Evolutionary conservation across 2,329 filamentous ascomycete genomes (phyloP), one percentile per base, ranked within the genome.

Genomic region (Colletotrichum gloeosporioides): DNA sequence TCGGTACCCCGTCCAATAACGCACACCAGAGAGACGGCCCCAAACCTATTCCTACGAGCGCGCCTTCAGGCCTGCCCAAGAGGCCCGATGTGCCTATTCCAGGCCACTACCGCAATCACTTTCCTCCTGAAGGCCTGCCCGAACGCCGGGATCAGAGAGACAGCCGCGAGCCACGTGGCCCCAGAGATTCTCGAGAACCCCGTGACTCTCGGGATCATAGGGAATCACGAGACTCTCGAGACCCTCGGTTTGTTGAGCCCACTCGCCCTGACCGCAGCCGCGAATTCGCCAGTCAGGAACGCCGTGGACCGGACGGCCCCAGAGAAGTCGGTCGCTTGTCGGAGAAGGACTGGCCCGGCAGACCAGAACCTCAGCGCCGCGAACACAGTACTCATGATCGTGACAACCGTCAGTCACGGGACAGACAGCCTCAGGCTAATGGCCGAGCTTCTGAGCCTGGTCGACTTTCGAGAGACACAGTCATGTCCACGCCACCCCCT

Each of bases 61-160:
- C 12, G 12, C 44, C 49, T 34, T 49, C 65, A 16, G 63, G 82
- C 18, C 84, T 93, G 8, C 92, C 92, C 2, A 91, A 84, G 70
- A 87, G 91, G 71, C 92, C 92, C 18, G 91, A 93, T 77, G 87
- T 91, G 13, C 90, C 90, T 9, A 88, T 90, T 62, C 88, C 88
- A 1, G 86, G 86, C 4, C 87, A 88, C 77, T 87, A 86, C 12
- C 84, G 88, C 29, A 88, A 89, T 67, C 86, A 89, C 39, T 89
- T 86, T 49, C 76, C 80, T 15, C 79, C 80, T 4, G 67, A 76
- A 61, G 80, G 81, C 32, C 78, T 79, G 34, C 70, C 73, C 16
- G 76, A 78, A 25, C 64, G 29, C 27, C 79, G 81, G 29, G 82
- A 82, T 27, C 22, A 64, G 29, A 82, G 83, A 57, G 85, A 86